Conservation (phyloP, 2,329 filamentous ascomycete species). For the Triangularia setosa region DNA sequence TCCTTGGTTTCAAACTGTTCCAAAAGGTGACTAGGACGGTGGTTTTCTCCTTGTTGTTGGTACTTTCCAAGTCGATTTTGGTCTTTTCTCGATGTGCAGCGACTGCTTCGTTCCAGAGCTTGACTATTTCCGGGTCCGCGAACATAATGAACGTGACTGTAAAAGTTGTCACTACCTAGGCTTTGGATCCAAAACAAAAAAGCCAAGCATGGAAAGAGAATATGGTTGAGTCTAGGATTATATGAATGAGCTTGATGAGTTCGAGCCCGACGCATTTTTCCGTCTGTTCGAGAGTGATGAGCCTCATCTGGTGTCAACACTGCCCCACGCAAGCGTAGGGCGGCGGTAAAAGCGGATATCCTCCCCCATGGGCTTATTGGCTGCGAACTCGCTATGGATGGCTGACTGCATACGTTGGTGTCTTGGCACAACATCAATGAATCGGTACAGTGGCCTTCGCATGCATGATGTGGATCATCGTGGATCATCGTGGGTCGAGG, state of each 20-base stretch:
- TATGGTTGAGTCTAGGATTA: neutral
- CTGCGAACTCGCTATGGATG: neutral
- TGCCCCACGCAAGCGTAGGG: neutral
- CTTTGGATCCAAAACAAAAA: too few species aligned
- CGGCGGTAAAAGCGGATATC: neutral
- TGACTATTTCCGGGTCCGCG: constrained; percentile 2
- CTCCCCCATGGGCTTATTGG: neutral
- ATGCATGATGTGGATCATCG: neutral
- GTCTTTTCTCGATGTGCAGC: constrained; percentile 1
- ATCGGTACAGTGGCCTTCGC: neutral
- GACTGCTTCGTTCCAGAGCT: constrained; percentile 7
- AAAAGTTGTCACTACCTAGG: too few species aligned
- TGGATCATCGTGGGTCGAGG: neutral
- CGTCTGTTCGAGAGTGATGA: neutral
- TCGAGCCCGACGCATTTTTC: neutral
- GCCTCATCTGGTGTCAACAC: neutral
- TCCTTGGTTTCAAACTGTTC: neutral
- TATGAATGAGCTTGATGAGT: neutral
- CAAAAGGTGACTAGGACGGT: neutral
- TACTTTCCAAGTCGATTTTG: neutral
- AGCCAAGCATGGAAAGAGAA: too few species aligned
- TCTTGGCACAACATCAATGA: neutral
- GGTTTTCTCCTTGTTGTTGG: neutral
- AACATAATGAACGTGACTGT: neutral
- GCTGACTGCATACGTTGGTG: neutral